Percentiles rank a stretch among this genome's conserved stretches.
These are phyloP conservation scores for Iris macrosiphon DNA, from an alignment of 106 monocot species.

Conservation along the genomic window DNA sequence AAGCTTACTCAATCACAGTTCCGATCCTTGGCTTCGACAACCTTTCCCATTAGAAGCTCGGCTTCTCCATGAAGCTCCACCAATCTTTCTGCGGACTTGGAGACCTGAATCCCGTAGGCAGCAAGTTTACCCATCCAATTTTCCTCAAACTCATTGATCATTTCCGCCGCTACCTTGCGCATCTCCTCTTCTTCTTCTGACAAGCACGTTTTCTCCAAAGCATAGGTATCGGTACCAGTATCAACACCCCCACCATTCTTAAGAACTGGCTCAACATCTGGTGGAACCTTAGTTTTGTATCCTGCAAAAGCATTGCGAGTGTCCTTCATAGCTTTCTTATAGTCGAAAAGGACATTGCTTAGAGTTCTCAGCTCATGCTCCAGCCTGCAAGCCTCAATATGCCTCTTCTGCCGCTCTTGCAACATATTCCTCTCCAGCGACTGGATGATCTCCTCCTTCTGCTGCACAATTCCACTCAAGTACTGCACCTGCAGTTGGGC, in stretches of 20 bases:
- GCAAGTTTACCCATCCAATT: slow-evolving; percentile 42
- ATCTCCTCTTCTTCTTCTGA: slow-evolving; percentile 32
- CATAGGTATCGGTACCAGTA: slow-evolving; percentile 35
- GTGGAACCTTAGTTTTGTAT: slow-evolving; percentile 48
- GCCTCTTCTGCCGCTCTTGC: slow-evolving; percentile 51
- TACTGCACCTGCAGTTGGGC: slow-evolving; percentile 46
- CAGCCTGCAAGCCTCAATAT: slow-evolving; percentile 29
- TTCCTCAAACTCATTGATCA: slow-evolving; percentile 33
- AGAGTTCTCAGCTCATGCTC: slow-evolving; percentile 66
- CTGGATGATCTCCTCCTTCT: slow-evolving; percentile 63
- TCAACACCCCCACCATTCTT: slow-evolving; percentile 38
- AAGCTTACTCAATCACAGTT: too few species aligned
- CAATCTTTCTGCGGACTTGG: slow-evolving; percentile 16
- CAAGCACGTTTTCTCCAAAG: slow-evolving; percentile 33
- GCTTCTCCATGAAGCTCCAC: slow-evolving; percentile 14
- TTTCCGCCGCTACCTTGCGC: slow-evolving; percentile 5
- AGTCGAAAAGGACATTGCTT: slow-evolving; percentile 44
- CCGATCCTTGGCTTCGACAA: slow-evolving; percentile 9
- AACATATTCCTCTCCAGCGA: slow-evolving; percentile 41
- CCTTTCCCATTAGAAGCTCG: slow-evolving; percentile 18
- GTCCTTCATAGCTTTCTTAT: slow-evolving; percentile 57
- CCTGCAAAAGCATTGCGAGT: slow-evolving; percentile 47
- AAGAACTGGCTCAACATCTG: slow-evolving; percentile 29
- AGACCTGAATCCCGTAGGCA: slow-evolving; percentile 1
- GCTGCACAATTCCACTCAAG: slow-evolving; percentile 32